phyloP scores from a whole-genome alignment of 306 rosid genomes.

The Geum urbanum region DNA sequence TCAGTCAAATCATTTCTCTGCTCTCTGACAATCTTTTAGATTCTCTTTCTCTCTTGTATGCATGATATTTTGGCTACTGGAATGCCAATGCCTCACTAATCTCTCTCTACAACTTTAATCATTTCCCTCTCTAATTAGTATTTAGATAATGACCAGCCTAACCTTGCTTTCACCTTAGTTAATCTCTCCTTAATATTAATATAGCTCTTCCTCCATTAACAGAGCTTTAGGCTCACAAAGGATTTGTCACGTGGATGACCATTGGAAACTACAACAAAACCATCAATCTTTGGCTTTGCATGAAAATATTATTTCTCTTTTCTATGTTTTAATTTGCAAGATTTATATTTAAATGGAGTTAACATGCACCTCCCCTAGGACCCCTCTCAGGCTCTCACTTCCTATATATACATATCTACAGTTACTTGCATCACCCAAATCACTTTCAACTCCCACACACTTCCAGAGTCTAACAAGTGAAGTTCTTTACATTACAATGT shows the following conservation, averaged over 20 bases:
- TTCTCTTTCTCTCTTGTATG: not conserved
- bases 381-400: not conserved
- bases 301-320: not conserved
- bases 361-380: not conserved
- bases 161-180: not conserved
- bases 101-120: slow-evolving; percentile 2
- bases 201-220: not conserved
- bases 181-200: not conserved
- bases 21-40: slow-evolving; percentile 29
- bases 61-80: not conserved
- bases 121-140: slow-evolving; percentile 6
- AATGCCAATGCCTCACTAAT: slow-evolving; percentile 12
- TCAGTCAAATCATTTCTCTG: slow-evolving; percentile 34
- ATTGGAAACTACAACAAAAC: slow-evolving; percentile 6
- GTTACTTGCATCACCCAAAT: not conserved
- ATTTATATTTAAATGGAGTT: not conserved
- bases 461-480: not conserved
- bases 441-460: slow-evolving; percentile 1
- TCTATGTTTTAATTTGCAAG: not conserved
- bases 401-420: slow-evolving; percentile 6
- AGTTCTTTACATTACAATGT: slow-evolving; percentile 26
- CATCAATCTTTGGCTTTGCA: slow-evolving; percentile 19
- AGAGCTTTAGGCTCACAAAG: slow-evolving; percentile 8
- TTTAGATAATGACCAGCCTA: not conserved
- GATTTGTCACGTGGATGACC: slow-evolving; percentile 10